A percentile compares a stretch with the other conserved stretches of the same genome.
Evolutionary conservation across 2,329 filamentous ascomycete genomes (phyloP).

Genomic region (Blumeria graminis): DNA sequence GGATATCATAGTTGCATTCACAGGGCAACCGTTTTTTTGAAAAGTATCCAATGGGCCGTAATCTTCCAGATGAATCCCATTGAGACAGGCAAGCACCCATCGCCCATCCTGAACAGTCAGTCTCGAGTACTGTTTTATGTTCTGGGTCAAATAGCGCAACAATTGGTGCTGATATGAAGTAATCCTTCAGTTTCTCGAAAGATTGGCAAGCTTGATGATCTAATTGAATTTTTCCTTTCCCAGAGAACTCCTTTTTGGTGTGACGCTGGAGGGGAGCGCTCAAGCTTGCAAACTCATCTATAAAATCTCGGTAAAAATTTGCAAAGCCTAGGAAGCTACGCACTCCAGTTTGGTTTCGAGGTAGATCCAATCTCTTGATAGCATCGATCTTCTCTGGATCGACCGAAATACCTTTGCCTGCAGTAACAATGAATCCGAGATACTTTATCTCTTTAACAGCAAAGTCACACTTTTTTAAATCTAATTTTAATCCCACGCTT

Average conservation of each 20-base stretch:
- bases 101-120: not conserved
- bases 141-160: not conserved
- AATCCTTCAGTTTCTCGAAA: not conserved
- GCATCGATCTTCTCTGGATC: not conserved
- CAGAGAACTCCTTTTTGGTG: not conserved
- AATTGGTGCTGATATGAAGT: not conserved
- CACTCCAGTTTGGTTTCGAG: not conserved
- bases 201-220: not conserved
- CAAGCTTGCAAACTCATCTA: not conserved
- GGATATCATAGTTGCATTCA: not conserved
- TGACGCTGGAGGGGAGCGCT: not conserved
- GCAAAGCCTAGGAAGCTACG: not conserved
- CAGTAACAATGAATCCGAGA: not conserved
- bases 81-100: not conserved
- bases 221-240: not conserved
- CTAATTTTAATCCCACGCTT: not conserved
- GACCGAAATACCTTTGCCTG: not conserved
- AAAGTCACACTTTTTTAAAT: not conserved
- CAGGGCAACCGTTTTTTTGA: not conserved
- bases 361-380: not conserved
- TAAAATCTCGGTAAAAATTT: not conserved
- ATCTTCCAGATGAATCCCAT: not conserved
- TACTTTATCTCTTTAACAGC: not conserved
- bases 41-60: not conserved
- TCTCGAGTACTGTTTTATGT: not conserved